Base-by-base conservation (phyloP, 257 asterid species). In the Solanum acaule region DNA sequence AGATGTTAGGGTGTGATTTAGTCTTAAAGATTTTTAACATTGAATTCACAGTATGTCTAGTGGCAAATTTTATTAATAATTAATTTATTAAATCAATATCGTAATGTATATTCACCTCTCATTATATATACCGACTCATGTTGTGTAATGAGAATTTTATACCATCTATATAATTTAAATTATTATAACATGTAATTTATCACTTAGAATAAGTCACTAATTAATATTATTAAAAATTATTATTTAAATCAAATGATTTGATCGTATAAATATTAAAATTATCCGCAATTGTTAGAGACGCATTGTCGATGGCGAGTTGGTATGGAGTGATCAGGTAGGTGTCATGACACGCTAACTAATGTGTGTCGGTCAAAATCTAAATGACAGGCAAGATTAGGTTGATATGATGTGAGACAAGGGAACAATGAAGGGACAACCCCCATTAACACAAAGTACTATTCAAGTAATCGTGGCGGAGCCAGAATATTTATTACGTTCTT, bases 371-470 rank as follows among this genome's bases (percentile, higher is more conserved):
- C 81, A 88, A 87, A 84, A 63, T 67, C 10, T 6, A 67, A 70
- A 70, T n/a, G 89, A 86, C 79, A 29, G 84, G 92, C 94, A 94
- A 68, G 52, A 75, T 87, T 75, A 83, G 87, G 90, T 77, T 87
- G 78, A 73, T 73, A 52, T 89, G 88, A 42, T 52, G 20, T 63
- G 35, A 25, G 79, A 59, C 16, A 87, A 83, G 91, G 94, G 92
- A 76, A 86, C 93, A 92, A 14, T 23, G 33, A 82, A 83, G 89
- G 91, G 93, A 91, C 95, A 92, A 73, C 27, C 59, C 44, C 44
- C 73, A 40, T 89, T 77, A 90, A 83, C 92, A 78, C 35, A 25
- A 77, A n/a, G 23, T 25, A 37, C 20, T 37, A 35, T 73, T 20
- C 2, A 73, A 25, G 4, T 12, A 31, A 6, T 29, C 6, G 12